Evolutionary conservation across 2,329 filamentous ascomycete species (phyloP), one percentile per base, ranked within the genome.

Genomic region (Aspergillus texensis): DNA sequence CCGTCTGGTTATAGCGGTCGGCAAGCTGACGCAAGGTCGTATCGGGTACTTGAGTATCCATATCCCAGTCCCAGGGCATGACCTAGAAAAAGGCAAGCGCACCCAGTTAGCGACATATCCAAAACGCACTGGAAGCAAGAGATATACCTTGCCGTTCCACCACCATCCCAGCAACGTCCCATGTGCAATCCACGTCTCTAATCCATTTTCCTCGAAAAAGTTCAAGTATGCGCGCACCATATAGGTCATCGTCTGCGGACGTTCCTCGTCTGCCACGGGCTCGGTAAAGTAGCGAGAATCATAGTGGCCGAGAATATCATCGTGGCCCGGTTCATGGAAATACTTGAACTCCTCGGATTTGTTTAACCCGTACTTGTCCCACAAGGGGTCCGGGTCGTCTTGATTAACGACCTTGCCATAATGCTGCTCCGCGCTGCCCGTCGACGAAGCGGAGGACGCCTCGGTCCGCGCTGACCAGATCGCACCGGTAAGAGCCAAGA

Each of bases 171-270:
- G 81, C 57, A 95, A 80, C 5, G 92, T 93, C 56, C 92, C 92
- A 76, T 96, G 92, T 45, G 92, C 92, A 63, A 96, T 87, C 92
- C 92, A 95, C 0, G 92, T 94, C 78, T 94, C 91, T 65, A 93
- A 79, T 8, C 87, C 86, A 60, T 89, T 82, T 21, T 85, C 81
- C 52, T 82, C 80, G 76, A 91, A 90, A 61, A 86, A 88, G 53
- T 83, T 82, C 52, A 95, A 84, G 78, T 95, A 95, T 58, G 91
- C 89, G 66, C 88, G 86, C 67, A 93, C 86, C 68, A 95, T 87
- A 75, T 91, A 85, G 57, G 84, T 84, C 61, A 94, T 84, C 6
- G 87, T 87, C 32, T 86, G 80, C n/a, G 84, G 84, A 71, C 91
- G 88, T 67, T 89, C 85, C 45, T 86, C 85, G 77, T 93, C 90